Evolutionary conservation across 176 grass and related monocot species (phyloP), one percentile per base, ranked within the genome.

Genomic region (Triticum turgidum): DNA sequence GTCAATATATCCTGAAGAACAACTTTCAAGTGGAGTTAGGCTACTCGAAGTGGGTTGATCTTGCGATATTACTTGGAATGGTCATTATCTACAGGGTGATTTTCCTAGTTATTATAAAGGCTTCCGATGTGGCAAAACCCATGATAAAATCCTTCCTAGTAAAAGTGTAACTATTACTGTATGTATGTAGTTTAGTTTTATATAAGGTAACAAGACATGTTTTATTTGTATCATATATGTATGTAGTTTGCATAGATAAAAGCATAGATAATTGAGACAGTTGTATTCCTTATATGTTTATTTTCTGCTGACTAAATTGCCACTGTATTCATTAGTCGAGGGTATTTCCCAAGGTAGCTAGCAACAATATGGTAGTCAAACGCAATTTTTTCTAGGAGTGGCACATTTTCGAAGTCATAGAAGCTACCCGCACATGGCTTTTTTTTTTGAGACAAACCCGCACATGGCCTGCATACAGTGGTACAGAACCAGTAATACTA

Each of bases 21-120:
- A 21, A 30, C 25, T 91, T 83, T 29, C 81, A 91, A 18, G 89
- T 87, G 13, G 87, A 94, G 30, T 71, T 91, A 82, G 65, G 81
- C 8, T 87, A 94, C 22, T 87, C 84, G 20, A 94, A 94, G 59
- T 94, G 92, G 92, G 71, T 94, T 24, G 65, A 94, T 82, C 84
- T 94, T 54, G 84, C n/a, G 0, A 83, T 94, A 76, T 76, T 94
- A 64, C 80, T 94, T 42, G 66, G 47, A 1, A 94, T 94, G 92
- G 79, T 78, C 14, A n/a, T 94, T 4, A 29, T 85, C 5, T 94
- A 91, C 14, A 78, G 92, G 72, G 2, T 94, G 1, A 17, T 94
- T 42, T 94, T 91, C 85, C 35, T 89, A 1, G 61, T 78, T 9
- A 85, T 79, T 56, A 30, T 94, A 64, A 89, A 85, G 78, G 5